Conservation (phyloP, 768 basidiomycete species). For the Rubroboletus pulcherrimus region DNA sequence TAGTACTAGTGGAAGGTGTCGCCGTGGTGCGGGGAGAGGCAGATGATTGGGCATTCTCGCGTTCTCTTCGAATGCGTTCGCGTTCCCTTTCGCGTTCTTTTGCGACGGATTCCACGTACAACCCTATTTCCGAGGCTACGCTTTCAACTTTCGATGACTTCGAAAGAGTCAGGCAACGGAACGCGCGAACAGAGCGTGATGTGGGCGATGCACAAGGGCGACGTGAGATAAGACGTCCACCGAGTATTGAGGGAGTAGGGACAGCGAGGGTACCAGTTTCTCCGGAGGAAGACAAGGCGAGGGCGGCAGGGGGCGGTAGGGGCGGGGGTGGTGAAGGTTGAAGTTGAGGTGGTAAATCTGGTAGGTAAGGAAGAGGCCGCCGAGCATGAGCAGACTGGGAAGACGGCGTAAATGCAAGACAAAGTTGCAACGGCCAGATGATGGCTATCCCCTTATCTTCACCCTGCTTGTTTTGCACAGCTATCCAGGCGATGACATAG, state of each 20-base stretch:
- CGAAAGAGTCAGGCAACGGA: conserved; percentile 52
- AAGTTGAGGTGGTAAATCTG: conserved; percentile 60
- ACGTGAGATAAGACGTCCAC: conserved; percentile 30
- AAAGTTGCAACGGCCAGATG: conserved; percentile 67
- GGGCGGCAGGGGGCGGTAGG: conserved; percentile 30
- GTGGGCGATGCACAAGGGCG: conserved; percentile 34
- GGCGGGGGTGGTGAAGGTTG: conserved; percentile 50
- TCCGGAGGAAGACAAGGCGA: conserved; percentile 19
- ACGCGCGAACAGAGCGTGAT: conserved; percentile 37
- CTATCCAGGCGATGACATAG: conserved; percentile 71
- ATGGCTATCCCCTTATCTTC: conserved; percentile 76
- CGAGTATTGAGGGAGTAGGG: conserved; percentile 9
- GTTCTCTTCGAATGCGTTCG: conserved; percentile 65
- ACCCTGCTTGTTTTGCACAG: conserved; percentile 72
- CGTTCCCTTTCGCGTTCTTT: conserved; percentile 76
- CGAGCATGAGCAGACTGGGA: conserved; percentile 36
- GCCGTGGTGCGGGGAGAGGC: conserved; percentile 23
- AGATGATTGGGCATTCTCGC: conserved; percentile 43
- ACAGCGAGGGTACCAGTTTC: background rate
- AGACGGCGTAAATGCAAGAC: conserved; percentile 41
- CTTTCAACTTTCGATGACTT: conserved; percentile 47
- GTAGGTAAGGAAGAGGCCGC: conserved; percentile 50
- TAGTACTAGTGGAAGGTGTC: conserved; percentile 22
- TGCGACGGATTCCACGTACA: conserved; percentile 71
- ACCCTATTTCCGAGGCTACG: conserved; percentile 58